Conservation (phyloP, 257 asterid genomes). For the Osmanthus fragrans region DNA sequence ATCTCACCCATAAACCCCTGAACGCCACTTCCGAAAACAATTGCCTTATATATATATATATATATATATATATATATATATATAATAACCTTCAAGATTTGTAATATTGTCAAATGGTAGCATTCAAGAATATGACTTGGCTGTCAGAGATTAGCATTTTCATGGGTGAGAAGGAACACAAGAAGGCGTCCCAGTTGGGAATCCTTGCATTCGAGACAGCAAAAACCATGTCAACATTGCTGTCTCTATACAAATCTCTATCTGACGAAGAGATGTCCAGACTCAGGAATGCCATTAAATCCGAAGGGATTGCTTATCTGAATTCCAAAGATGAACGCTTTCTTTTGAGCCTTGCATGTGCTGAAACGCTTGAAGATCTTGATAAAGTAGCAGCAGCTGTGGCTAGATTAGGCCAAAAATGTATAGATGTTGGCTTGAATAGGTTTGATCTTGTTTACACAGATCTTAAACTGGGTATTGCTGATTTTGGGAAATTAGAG, state of each 20-base stretch:
- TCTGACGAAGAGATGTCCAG: slow-evolving; percentile 43
- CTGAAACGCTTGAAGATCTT: slow-evolving; percentile 77
- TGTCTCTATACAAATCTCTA: slow-evolving; percentile 67
- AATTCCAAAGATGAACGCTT: slow-evolving; percentile 60
- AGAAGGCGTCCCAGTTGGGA: slow-evolving; percentile 37
- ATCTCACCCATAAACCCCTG: slow-evolving; percentile 15
- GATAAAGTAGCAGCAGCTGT: slow-evolving; percentile 59
- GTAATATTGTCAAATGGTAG: slow-evolving; percentile 35
- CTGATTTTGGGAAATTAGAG: slow-evolving; percentile 37
- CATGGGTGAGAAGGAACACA: slow-evolving; percentile 15
- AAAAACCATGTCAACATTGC: slow-evolving; percentile 60
- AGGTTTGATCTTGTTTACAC: slow-evolving; percentile 51
- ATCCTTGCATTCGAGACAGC: slow-evolving; percentile 80
- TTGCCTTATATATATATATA: neutral
- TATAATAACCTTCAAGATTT: neutral
- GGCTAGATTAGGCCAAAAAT: slow-evolving; percentile 62
- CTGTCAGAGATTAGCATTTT: slow-evolving; percentile 37
- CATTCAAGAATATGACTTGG: slow-evolving; percentile 44
- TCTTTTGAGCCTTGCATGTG: slow-evolving; percentile 62
- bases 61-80: neutral
- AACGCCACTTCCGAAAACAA: neutral
- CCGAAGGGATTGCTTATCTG: slow-evolving; percentile 57
- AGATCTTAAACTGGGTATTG: slow-evolving; percentile 55
- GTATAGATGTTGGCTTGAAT: slow-evolving; percentile 51
- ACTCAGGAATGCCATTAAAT: slow-evolving; percentile 38